Evolutionary conservation across 768 basidiomycete genomes (phyloP).

Genomic region (Tephrocybe rancida): DNA sequence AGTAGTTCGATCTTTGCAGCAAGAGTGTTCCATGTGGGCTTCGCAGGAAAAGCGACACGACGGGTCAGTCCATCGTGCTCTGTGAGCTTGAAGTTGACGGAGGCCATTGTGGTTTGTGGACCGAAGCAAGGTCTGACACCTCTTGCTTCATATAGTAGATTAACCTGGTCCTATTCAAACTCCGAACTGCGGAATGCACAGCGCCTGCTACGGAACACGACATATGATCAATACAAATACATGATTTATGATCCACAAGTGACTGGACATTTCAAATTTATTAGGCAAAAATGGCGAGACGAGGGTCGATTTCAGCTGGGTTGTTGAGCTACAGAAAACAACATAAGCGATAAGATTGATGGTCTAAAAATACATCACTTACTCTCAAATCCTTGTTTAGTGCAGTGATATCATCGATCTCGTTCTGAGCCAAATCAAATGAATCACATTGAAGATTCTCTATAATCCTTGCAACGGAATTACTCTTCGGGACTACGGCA

Average conservation of each 20-base stretch:
- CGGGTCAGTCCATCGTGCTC: constrained; percentile 61
- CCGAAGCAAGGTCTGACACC: not conserved
- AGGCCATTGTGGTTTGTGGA: constrained; percentile 37
- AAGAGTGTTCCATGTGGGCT: constrained; percentile 37
- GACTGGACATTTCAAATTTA: not conserved
- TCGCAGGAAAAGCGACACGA: constrained; percentile 50
- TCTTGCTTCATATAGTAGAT: not conserved
- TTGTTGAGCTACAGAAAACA: constrained; percentile 63
- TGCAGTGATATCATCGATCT: constrained; percentile 56
- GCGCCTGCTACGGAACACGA: constrained; percentile 11
- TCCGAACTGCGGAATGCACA: constrained; percentile 23
- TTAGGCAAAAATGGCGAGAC: constrained; percentile 73
- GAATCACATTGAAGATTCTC: constrained; percentile 48
- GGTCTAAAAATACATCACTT: constrained; percentile 23
- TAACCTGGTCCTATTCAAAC: constrained; percentile 13
- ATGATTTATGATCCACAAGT: constrained; percentile 1
- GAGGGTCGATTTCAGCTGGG: constrained; percentile 66
- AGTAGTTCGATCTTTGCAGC: constrained; percentile 47
- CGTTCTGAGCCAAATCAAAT: constrained; percentile 56
- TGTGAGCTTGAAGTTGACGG: constrained; percentile 66
- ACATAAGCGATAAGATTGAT: constrained; percentile 9
- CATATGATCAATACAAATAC: constrained; percentile 6
- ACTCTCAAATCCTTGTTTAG: constrained; percentile 70
- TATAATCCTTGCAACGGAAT: constrained; percentile 43
- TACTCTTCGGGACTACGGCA: constrained; percentile 77